Conservation (phyloP, 2,329 filamentous ascomycete species). For the Monosporascus sp. region DNA sequence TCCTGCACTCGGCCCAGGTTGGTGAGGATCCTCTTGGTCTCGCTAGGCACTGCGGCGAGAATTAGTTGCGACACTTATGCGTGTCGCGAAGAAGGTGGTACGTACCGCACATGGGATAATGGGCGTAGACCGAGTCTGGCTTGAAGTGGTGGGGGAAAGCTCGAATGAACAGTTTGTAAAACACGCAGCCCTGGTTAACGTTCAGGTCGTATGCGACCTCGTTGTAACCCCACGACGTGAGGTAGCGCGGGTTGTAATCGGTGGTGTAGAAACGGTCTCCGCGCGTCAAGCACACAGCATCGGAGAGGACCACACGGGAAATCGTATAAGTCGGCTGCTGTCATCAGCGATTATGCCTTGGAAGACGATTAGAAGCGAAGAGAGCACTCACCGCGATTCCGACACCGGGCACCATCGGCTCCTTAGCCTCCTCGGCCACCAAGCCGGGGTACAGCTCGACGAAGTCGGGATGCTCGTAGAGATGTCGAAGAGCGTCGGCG, state of each 20-base stretch:
- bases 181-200: conserved; percentile 74
- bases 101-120: conserved; percentile 57
- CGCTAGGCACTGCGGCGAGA: conserved; percentile 52
- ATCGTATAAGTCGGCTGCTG: conserved; percentile 63
- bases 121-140: conserved; percentile 72
- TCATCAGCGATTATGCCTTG: conserved; percentile 1
- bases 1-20: conserved; percentile 59
- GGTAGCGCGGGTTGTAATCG: conserved; percentile 67
- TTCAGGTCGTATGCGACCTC: conserved; percentile 67
- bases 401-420: conserved; percentile 66
- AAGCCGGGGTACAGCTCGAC: conserved; percentile 79
- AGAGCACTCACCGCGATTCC: conserved; percentile 50
- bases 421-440: conserved; percentile 69
- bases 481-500: conserved; percentile 55
- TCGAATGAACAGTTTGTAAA: conserved; percentile 77
- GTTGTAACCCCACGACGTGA: conserved; percentile 82
- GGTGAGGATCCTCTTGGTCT: conserved; percentile 67
- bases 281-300: conserved; percentile 72
- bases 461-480: conserved; percentile 74
- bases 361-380: too few species aligned
- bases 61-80: background rate
- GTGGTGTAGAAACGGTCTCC: conserved; percentile 73
- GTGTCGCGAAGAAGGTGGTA: background rate
- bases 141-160: conserved; percentile 79
- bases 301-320: conserved; percentile 69